These are phyloP conservation scores for Fagus crenata DNA, from an alignment of 306 rosid species.

Conservation along the genomic window DNA sequence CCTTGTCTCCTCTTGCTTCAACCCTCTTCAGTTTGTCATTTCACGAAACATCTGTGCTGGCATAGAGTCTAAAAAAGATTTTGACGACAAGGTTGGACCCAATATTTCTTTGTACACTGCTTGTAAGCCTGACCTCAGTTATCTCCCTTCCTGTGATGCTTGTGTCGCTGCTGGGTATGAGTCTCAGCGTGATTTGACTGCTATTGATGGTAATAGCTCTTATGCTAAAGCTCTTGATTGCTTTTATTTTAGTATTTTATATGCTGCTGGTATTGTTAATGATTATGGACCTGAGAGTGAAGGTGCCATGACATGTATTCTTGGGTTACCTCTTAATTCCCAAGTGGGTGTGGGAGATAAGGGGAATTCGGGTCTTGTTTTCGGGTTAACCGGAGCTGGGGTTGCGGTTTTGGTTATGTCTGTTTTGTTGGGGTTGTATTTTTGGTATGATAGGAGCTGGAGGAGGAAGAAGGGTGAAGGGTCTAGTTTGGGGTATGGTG, in stretches of 20 bases:
- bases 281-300: conserved; percentile 72
- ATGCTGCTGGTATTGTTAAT: conserved; percentile 87
- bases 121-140: conserved; percentile 60
- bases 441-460: conserved; percentile 63
- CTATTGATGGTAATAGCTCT: conserved; percentile 63
- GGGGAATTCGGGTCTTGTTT: conserved; percentile 53
- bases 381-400: conserved; percentile 76
- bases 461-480: conserved; percentile 32
- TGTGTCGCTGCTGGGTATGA: conserved; percentile 58
- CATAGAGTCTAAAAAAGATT: conserved; percentile 50
- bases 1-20: conserved; percentile 46
- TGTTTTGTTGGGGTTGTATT: conserved; percentile 56
- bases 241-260: conserved; percentile 59
- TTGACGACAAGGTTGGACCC: conserved; percentile 51
- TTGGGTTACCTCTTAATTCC: conserved; percentile 47
- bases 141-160: conserved; percentile 53
- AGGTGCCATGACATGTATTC: conserved; percentile 58
- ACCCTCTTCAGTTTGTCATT: conserved; percentile 63
- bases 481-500: conserved; percentile 33
- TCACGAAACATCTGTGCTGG: conserved; percentile 58
- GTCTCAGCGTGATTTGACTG: conserved; percentile 35
- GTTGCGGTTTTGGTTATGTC: conserved; percentile 59
- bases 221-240: conserved; percentile 40
- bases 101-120: conserved; percentile 45
- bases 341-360: conserved; percentile 38